Conservation (phyloP, 2,329 filamentous ascomycete genomes). For the Fusarium caatingaense region DNA sequence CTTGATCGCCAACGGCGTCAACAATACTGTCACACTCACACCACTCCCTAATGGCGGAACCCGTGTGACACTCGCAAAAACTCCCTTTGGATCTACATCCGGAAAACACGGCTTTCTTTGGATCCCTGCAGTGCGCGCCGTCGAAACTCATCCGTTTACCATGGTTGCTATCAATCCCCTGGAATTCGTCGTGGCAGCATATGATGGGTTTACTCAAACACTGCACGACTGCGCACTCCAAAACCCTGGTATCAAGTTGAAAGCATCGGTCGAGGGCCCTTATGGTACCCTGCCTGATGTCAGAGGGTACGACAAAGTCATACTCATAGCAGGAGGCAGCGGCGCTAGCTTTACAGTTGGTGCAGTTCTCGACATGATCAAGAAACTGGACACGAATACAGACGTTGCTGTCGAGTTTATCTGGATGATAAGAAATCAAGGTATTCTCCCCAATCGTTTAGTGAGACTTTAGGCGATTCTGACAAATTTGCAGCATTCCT, state of each 20-base stretch:
- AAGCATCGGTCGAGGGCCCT: slow-evolving; percentile 67
- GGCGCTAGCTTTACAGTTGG: slow-evolving; percentile 68
- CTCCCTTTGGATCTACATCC: slow-evolving; percentile 58
- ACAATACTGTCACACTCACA: slow-evolving; percentile 64
- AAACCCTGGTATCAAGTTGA: slow-evolving; percentile 61
- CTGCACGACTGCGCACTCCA: slow-evolving; percentile 63
- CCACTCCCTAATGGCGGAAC: slow-evolving; percentile 66
- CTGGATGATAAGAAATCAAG: slow-evolving; percentile 54
- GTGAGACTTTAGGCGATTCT: background rate
- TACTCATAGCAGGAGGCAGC: slow-evolving; percentile 71
- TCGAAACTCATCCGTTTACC: slow-evolving; percentile 74
- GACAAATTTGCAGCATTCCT: slow-evolving; percentile 47
- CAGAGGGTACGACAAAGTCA: slow-evolving; percentile 63
- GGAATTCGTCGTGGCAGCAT: slow-evolving; percentile 69
- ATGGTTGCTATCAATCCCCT: slow-evolving; percentile 64
- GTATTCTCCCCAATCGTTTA: slow-evolving; percentile 34
- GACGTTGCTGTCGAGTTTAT: slow-evolving; percentile 52
- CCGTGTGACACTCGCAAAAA: slow-evolving; percentile 64
- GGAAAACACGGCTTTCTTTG: slow-evolving; percentile 74
- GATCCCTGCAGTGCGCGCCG: slow-evolving; percentile 67
- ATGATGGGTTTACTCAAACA: slow-evolving; percentile 69
- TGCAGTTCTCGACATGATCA: slow-evolving; percentile 53
- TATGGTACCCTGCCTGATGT: slow-evolving; percentile 68
- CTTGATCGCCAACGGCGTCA: slow-evolving; percentile 58
- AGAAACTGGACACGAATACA: slow-evolving; percentile 33